Conservation (phyloP, 352 stramenopile genomes). For the Globisporangium emineosum region DNA sequence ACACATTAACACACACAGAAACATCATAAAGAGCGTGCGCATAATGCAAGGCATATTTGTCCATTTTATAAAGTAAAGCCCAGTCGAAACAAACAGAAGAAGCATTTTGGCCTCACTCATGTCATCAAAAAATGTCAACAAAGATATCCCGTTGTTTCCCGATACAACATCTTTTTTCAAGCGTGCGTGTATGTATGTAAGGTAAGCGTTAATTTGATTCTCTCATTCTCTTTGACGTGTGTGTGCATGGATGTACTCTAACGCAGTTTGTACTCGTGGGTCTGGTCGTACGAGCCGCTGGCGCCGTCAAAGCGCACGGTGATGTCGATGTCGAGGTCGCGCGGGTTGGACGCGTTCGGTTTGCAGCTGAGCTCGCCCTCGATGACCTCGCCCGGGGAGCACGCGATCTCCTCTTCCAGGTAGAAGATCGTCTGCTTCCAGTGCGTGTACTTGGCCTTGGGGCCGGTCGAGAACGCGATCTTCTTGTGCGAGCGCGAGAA, state of each 20-base stretch:
- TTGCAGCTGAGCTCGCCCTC: conserved; percentile 87
- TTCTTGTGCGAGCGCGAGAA: conserved; percentile 96
- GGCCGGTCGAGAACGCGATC: conserved; percentile 95
- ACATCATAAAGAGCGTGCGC: neutral
- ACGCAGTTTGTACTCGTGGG: conserved; percentile 80
- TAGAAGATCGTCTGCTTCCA: conserved; percentile 99
- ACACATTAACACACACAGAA: neutral
- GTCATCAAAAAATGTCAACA: neutral
- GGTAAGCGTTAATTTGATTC: conserved; percentile 1
- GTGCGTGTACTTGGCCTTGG: conserved; percentile 95
- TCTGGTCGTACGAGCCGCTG: conserved; percentile 60
- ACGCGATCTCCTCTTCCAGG: conserved; percentile 83
- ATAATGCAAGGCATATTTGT: neutral
- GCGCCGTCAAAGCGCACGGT: conserved; percentile 73
- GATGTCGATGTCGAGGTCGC: conserved; percentile 93
- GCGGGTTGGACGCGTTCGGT: conserved; percentile 91
- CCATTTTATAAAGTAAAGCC: neutral
- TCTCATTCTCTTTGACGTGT: neutral
- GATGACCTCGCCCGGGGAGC: conserved; percentile 85
- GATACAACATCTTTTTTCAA: neutral
- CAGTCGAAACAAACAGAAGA: neutral
- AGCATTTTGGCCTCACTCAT: neutral
- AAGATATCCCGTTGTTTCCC: too few species aligned
- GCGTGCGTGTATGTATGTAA: neutral
- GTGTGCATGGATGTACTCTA: conserved; percentile 33